Evolutionary conservation across 192 early-diverging fungal genomes (phyloP).

Genomic region (Linderina pennispora): DNA sequence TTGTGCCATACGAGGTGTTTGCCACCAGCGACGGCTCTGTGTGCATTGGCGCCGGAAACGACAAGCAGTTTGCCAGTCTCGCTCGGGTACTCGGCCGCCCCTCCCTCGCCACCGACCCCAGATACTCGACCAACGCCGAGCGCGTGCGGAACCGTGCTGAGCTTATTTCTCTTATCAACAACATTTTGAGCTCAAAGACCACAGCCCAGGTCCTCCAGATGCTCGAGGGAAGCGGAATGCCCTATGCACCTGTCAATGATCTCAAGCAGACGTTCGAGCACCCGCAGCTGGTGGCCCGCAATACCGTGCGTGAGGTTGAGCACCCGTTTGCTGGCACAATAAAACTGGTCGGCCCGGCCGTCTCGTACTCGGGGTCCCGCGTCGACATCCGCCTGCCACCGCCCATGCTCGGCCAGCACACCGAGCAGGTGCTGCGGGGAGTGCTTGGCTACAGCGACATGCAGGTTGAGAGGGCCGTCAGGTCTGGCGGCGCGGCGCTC

Average conservation of each 20-base stretch:
- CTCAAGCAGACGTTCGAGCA: conserved; percentile 71
- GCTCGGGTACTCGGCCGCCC: conserved; percentile 48
- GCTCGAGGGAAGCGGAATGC: conserved; percentile 65
- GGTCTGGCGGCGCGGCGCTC: conserved; percentile 10
- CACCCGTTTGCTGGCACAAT: conserved; percentile 78
- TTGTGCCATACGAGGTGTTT: conserved; percentile 91
- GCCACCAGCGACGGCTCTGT: conserved; percentile 70
- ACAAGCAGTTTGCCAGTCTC: conserved; percentile 72
- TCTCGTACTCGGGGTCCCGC: conserved; percentile 66
- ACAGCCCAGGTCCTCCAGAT: conserved; percentile 59
- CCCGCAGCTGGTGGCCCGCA: conserved; percentile 60
- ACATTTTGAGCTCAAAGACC: conserved; percentile 39
- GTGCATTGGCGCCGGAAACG: conserved; percentile 89
- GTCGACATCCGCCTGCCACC: conserved; percentile 59
- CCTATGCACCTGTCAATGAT: conserved; percentile 80
- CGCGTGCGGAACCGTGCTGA: conserved; percentile 67
- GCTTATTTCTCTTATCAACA: conserved; percentile 56
- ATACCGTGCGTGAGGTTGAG: conserved; percentile 73
- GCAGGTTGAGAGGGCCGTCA: conserved; percentile 46
- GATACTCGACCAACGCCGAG: conserved; percentile 63
- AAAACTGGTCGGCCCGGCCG: conserved; percentile 65
- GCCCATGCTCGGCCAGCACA: conserved; percentile 86
- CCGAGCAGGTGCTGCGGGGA: conserved; percentile 61
- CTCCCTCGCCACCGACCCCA: conserved; percentile 42
- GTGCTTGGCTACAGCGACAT: conserved; percentile 59